Evolutionary conservation across 495 filamentous ascomycete genomes (phyloP).

Genomic region (Evernia prunastri): DNA sequence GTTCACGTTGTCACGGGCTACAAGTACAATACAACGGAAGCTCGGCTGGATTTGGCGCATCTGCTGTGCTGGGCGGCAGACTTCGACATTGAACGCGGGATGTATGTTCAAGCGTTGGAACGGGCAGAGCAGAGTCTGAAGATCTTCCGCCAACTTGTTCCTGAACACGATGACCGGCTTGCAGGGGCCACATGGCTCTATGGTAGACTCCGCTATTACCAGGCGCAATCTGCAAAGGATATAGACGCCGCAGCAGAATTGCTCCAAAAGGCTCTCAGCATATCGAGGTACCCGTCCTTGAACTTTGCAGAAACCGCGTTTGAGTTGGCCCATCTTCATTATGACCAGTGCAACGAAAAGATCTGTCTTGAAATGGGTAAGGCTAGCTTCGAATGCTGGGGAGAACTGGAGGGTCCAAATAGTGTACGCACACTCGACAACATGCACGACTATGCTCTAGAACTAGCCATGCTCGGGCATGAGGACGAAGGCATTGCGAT

Average conservation of each 20-base stretch:
- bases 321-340: slow-evolving; percentile 17
- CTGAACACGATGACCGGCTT: slow-evolving; percentile 11
- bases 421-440: slow-evolving; percentile 19
- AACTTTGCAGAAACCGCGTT: slow-evolving; percentile 17
- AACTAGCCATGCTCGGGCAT: slow-evolving; percentile 16
- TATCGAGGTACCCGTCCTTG: slow-evolving; percentile 12
- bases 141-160: slow-evolving; percentile 12
- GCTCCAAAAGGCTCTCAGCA: slow-evolving; percentile 14
- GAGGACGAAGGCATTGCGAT: slow-evolving; percentile 9
- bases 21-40: slow-evolving; percentile 11
- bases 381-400: slow-evolving; percentile 19
- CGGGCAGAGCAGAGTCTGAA: slow-evolving; percentile 6
- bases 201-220: slow-evolving; percentile 17
- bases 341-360: slow-evolving; percentile 13
- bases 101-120: slow-evolving; percentile 16
- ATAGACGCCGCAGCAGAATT: neutral
- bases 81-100: slow-evolving; percentile 17
- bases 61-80: slow-evolving; percentile 19
- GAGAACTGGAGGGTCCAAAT: slow-evolving; percentile 8
- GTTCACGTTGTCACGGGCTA: slow-evolving; percentile 12
- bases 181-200: slow-evolving; percentile 17
- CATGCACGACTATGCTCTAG: slow-evolving; percentile 19
- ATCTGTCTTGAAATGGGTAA: slow-evolving; percentile 17
- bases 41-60: slow-evolving; percentile 17
- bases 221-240: slow-evolving; percentile 9